Conservation (phyloP, 208 protist species). For the Crithidia fasciculata region DNA sequence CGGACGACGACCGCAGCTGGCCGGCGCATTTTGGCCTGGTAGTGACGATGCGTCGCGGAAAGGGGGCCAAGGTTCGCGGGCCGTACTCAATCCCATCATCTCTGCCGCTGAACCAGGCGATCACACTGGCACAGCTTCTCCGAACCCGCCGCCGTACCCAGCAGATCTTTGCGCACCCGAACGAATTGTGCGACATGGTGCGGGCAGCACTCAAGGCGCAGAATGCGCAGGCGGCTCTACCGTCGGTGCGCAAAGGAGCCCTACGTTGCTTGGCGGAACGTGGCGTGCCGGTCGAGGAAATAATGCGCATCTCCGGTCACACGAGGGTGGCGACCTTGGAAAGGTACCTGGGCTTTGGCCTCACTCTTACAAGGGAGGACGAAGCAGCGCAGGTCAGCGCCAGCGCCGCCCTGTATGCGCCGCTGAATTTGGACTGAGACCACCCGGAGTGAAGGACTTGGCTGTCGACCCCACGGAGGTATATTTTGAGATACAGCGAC, state of each 20-base stretch:
- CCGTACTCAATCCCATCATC: not conserved
- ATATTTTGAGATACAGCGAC: not conserved
- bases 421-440: not conserved
- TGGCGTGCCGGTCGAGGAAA: not conserved
- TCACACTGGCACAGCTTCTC: not conserved
- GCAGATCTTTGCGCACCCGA: not conserved
- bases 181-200: not conserved
- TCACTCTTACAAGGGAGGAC: too few relatives aligned
- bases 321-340: too few relatives aligned
- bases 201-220: not conserved
- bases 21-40: not conserved
- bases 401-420: not conserved
- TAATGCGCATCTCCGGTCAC: too few relatives aligned
- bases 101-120: not conserved
- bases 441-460: not conserved
- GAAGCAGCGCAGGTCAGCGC: too few relatives aligned
- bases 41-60: not conserved
- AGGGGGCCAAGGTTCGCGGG: not conserved
- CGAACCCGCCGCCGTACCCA: not conserved
- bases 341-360: too few relatives aligned
- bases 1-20: too few relatives aligned
- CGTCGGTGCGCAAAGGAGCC: not conserved
- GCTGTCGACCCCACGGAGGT: not conserved
- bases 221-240: not conserved
- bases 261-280: not conserved